Evolutionary conservation across 2,329 filamentous ascomycete genomes (phyloP).

Genomic region (Hypoxylon sp.): DNA sequence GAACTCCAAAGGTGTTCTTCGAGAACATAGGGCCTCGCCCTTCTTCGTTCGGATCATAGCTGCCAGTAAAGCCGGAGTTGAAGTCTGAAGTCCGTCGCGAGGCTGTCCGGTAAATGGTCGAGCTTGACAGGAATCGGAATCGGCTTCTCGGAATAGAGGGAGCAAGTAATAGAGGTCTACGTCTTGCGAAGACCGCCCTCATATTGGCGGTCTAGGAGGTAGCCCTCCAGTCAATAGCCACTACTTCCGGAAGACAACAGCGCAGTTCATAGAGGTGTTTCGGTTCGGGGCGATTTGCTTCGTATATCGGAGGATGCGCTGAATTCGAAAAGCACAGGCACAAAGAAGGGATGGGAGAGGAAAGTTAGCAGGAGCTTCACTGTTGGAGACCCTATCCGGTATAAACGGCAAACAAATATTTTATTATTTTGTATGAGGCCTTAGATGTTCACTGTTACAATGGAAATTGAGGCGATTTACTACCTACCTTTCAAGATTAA

Average conservation of each 20-base stretch:
- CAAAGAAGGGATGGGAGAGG: neutral
- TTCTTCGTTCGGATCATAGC: slow-evolving; percentile 67
- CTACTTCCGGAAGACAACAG: slow-evolving; percentile 28
- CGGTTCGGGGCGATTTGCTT: slow-evolving; percentile 5
- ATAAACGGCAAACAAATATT: neutral
- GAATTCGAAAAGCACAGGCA: neutral
- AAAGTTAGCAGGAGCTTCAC: neutral
- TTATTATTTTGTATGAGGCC: slow-evolving; percentile 14
- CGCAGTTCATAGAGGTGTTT: slow-evolving; percentile 24
- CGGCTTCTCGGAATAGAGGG: slow-evolving; percentile 27
- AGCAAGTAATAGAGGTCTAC: slow-evolving; percentile 35
- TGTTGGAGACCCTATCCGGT: slow-evolving; percentile 8
- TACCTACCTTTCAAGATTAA: slow-evolving; percentile 1
- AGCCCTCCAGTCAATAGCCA: slow-evolving; percentile 15
- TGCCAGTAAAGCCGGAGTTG: slow-evolving; percentile 69
- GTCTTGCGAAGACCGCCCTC: slow-evolving; percentile 43
- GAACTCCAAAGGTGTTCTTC: slow-evolving; percentile 68
- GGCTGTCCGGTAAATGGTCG: slow-evolving; percentile 45
- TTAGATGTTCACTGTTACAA: neutral
- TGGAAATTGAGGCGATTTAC: neutral
- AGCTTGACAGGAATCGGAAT: slow-evolving; percentile 48
- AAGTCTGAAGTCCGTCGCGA: slow-evolving; percentile 62
- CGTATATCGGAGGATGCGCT: slow-evolving; percentile 3
- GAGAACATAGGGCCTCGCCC: slow-evolving; percentile 71
- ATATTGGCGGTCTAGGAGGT: slow-evolving; percentile 36